A percentile compares a stretch with the other conserved stretches of the same genome.
Evolutionary conservation across 257 asterid species (phyloP).

Genomic region (Penstemon barbatus): DNA sequence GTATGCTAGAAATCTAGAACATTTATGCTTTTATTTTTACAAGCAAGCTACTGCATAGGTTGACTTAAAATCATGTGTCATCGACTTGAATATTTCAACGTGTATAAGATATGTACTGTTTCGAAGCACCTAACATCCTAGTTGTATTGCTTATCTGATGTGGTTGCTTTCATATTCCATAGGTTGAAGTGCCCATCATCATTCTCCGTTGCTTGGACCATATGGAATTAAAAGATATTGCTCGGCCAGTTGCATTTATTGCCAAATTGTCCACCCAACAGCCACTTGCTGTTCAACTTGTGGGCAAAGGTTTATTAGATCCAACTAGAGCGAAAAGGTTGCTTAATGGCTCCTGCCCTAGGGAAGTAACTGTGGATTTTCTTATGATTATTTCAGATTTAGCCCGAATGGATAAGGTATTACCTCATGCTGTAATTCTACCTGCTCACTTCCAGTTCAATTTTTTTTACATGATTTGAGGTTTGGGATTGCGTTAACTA

Average conservation of each 20-base stretch:
- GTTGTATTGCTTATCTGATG: conserved; percentile 13
- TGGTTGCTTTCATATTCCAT: conserved; percentile 27
- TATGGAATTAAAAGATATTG: conserved; percentile 71
- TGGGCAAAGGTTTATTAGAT: conserved; percentile 77
- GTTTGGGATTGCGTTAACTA: neutral
- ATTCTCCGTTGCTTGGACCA: conserved; percentile 79
- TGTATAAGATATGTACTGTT: conserved; percentile 10
- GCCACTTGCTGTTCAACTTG: conserved; percentile 83
- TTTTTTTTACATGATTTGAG: conserved; percentile 9
- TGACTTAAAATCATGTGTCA: neutral
- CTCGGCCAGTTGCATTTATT: conserved; percentile 83
- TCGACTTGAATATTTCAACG: neutral
- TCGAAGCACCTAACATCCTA: conserved; percentile 15
- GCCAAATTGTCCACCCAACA: conserved; percentile 82
- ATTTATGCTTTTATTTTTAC: conserved; percentile 17
- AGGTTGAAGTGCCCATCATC: conserved; percentile 74
- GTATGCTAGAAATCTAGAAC: conserved; percentile 7
- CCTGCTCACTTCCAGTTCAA: conserved; percentile 13
- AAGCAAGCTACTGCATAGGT: conserved; percentile 11
- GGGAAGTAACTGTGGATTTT: conserved; percentile 81
- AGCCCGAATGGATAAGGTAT: conserved; percentile 99
- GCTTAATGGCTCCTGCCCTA: conserved; percentile 70
- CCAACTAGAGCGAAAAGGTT: conserved; percentile 68
- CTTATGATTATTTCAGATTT: conserved; percentile 95
- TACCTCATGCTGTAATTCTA: conserved; percentile 12